A percentile compares a stretch with the other conserved stretches of the same genome.
These are phyloP conservation scores for Solanum commersonii DNA, from an alignment of 257 asterid species.

Conservation along the genomic window DNA sequence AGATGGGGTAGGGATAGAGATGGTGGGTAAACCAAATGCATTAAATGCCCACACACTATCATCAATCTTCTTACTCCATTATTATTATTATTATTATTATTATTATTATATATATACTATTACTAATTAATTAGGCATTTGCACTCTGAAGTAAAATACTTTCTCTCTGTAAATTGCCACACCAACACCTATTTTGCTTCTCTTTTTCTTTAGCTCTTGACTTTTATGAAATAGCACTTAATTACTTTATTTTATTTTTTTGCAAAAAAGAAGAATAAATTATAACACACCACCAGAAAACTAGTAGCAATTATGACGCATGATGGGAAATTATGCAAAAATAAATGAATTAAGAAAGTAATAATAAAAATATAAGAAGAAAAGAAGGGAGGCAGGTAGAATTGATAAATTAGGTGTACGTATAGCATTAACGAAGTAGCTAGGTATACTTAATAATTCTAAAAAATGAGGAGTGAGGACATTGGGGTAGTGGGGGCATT, in stretches of 20 bases:
- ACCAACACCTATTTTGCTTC: not conserved
- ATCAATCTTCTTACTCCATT: not conserved
- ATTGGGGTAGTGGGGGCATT: not conserved
- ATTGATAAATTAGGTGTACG: not conserved
- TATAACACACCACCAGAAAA: not conserved
- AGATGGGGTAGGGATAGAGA: not conserved
- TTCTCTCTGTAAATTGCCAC: not conserved
- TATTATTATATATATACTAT: not conserved
- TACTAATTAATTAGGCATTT: not conserved
- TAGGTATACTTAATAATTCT: not conserved
- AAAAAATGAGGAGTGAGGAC: not conserved
- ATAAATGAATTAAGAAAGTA: not conserved
- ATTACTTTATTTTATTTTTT: not conserved
- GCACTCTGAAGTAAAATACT: not conserved
- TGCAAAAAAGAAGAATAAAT: not conserved
- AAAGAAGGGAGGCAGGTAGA: not conserved
- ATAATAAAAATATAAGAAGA: not conserved
- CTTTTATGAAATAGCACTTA: not conserved
- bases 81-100: not conserved
- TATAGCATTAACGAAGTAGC: not conserved
- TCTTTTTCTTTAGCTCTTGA: not conserved
- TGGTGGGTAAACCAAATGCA: not conserved
- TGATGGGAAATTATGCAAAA: not conserved
- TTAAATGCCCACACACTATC: not conserved
- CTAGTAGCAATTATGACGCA: slow-evolving; percentile 7